phyloP scores from a whole-genome alignment of 495 filamentous ascomycete genomes.

The Jackrogersella minutella region DNA sequence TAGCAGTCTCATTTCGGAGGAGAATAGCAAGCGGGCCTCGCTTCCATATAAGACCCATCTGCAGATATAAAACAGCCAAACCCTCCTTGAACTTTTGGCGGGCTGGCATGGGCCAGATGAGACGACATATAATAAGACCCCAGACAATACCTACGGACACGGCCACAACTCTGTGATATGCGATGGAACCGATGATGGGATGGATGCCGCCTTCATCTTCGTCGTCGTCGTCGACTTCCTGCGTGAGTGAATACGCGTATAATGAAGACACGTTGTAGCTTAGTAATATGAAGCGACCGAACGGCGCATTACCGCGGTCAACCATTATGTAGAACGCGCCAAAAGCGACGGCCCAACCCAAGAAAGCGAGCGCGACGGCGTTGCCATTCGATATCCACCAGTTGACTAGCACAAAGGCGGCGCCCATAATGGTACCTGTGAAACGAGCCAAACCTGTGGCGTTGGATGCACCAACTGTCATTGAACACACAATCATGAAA shows the following conservation, averaged over 20 bases:
- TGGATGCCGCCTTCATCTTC: slow-evolving; percentile 86
- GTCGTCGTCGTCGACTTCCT: slow-evolving; percentile 77
- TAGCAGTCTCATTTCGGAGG: slow-evolving; percentile 57
- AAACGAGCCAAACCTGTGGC: slow-evolving; percentile 88
- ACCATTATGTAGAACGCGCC: slow-evolving; percentile 90
- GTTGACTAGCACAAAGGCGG: slow-evolving; percentile 72
- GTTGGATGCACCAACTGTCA: slow-evolving; percentile 96
- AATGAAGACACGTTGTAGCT: slow-evolving; percentile 97
- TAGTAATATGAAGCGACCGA: slow-evolving; percentile 90
- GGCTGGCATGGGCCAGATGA: slow-evolving; percentile 94
- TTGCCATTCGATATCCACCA: slow-evolving; percentile 81
- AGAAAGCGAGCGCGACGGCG: slow-evolving; percentile 72
- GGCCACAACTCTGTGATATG: slow-evolving; percentile 86
- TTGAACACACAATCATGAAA: slow-evolving; percentile 97
- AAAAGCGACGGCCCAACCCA: slow-evolving; percentile 81
- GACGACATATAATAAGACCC: slow-evolving; percentile 87
- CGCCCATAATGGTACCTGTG: slow-evolving; percentile 86
- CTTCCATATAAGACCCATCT: slow-evolving; percentile 96
- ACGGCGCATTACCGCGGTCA: slow-evolving; percentile 81
- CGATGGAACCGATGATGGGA: slow-evolving; percentile 87
- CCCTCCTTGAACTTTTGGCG: slow-evolving; percentile 85
- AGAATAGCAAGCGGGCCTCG: slow-evolving; percentile 86
- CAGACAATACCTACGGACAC: slow-evolving; percentile 89
- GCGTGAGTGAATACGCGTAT: slow-evolving; percentile 89
- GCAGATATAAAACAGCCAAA: slow-evolving; percentile 83